These are phyloP conservation scores for Coleophoma crateriformis DNA, from an alignment of 2,329 filamentous ascomycete genomes.

Conservation along the genomic window DNA sequence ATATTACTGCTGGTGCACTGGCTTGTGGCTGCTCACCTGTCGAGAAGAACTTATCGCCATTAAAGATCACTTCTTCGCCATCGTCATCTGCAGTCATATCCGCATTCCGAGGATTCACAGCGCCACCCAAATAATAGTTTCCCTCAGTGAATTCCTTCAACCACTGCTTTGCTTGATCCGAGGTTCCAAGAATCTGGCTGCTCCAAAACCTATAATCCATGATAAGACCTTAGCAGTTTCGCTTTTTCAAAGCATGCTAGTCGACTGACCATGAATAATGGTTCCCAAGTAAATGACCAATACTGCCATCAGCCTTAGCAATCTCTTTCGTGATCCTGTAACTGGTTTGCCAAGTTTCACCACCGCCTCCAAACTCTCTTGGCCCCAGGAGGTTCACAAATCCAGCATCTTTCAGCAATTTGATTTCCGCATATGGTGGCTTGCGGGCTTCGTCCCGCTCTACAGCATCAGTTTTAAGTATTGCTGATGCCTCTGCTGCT, in stretches of 20 bases:
- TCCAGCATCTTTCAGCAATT: neutral
- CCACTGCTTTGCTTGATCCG: neutral
- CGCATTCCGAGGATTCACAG: conserved; percentile 1
- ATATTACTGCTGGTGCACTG: neutral
- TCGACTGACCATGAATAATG: conserved; percentile 1
- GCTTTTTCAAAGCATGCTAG: neutral
- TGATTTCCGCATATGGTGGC: neutral
- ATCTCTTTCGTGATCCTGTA: conserved; percentile 31
- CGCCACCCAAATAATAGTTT: neutral
- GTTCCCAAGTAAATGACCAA: conserved; percentile 1
- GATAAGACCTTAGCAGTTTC: neutral
- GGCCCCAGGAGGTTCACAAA: neutral
- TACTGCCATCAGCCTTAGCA: conserved; percentile 2
- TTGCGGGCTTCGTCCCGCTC: neutral
- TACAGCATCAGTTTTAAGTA: neutral
- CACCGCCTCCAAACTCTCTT: conserved; percentile 36
- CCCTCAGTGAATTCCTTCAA: conserved; percentile 1
- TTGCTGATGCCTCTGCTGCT: neutral
- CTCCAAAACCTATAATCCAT: conserved; percentile 1
- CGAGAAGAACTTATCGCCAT: conserved; percentile 1
- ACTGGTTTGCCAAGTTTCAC: conserved; percentile 45
- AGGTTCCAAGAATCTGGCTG: neutral
- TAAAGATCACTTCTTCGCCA: conserved; percentile 1
- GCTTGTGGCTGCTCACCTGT: neutral
- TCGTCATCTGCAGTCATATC: conserved; percentile 1